Percentiles rank a stretch among this genome's conserved stretches.
These are phyloP conservation scores for Craterostigma plantagineum DNA, from an alignment of 257 asterid genomes.

Conservation along the genomic window DNA sequence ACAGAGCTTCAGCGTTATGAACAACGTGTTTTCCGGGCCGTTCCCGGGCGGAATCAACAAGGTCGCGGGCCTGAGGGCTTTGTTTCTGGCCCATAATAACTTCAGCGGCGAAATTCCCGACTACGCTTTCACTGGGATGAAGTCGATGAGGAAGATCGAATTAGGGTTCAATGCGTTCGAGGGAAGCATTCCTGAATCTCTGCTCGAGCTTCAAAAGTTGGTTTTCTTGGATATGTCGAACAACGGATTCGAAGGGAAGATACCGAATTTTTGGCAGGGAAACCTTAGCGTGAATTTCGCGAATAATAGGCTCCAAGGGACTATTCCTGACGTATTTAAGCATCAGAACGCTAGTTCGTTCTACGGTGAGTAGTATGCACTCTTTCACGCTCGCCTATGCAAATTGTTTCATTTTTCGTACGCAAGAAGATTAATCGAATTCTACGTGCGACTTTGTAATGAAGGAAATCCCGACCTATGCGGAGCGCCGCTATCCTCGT, in stretches of 20 bases:
- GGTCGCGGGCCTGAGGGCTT: constrained; percentile 24
- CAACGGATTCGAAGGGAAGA: constrained; percentile 27
- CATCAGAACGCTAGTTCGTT: constrained; percentile 19
- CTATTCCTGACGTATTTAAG: constrained; percentile 20
- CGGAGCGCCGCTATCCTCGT: constrained; percentile 33
- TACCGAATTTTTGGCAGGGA: constrained; percentile 39
- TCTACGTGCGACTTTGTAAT: not conserved
- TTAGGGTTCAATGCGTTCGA: constrained; percentile 23
- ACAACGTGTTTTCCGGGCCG: constrained; percentile 29
- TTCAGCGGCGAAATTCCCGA: constrained; percentile 39
- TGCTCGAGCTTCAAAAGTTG: constrained; percentile 28
- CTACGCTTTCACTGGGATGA: constrained; percentile 34
- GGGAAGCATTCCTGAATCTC: constrained; percentile 36
- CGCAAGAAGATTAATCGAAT: not conserved
- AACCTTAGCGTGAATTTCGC: constrained; percentile 26
- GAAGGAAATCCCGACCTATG: constrained; percentile 54
- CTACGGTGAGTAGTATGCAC: constrained; percentile 26
- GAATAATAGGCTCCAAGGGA: constrained; percentile 31
- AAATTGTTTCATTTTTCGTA: not conserved
- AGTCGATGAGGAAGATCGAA: constrained; percentile 22
- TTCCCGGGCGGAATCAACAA: constrained; percentile 22
- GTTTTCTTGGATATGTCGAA: constrained; percentile 32
- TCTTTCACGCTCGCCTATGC: too few relatives aligned
- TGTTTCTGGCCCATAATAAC: constrained; percentile 30
- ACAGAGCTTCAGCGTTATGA: constrained; percentile 28